These are phyloP conservation scores for Salvia hispanica DNA, from an alignment of 257 asterid species.

Conservation along the genomic window DNA sequence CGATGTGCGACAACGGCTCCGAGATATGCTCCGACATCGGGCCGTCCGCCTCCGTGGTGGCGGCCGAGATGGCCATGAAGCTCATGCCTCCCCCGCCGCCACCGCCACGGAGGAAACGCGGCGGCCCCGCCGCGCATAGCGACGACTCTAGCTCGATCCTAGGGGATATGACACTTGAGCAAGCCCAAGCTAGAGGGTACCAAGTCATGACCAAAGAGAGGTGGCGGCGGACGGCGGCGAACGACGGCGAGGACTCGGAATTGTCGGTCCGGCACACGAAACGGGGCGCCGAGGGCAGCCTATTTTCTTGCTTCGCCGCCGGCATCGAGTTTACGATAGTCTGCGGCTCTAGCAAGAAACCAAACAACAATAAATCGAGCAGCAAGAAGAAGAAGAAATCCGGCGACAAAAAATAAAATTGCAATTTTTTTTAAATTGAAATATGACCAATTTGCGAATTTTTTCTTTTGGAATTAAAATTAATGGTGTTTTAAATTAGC, in stretches of 20 bases:
- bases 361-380: conserved; percentile 18
- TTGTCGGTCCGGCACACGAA: conserved; percentile 4
- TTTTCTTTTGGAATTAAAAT: not conserved
- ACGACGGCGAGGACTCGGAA: conserved; percentile 28
- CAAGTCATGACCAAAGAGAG: conserved; percentile 4
- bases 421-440: not conserved
- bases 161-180: conserved; percentile 41
- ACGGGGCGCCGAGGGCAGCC: conserved; percentile 32
- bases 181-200: conserved; percentile 37
- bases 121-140: not conserved
- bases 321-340: conserved; percentile 43
- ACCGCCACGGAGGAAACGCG: not conserved
- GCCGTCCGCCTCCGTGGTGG: conserved; percentile 81
- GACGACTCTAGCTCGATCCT: conserved; percentile 41
- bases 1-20: conserved; percentile 40
- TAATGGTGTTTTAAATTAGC: not conserved
- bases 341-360: conserved; percentile 35
- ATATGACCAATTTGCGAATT: not conserved
- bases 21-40: conserved; percentile 80
- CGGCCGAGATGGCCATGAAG: conserved; percentile 57
- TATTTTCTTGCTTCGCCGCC: conserved; percentile 39
- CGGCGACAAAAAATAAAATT: conserved; percentile 6
- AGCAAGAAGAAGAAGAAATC: conserved; percentile 30
- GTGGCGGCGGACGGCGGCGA: not conserved
- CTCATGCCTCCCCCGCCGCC: conserved; percentile 16